Conservation (phyloP, 2,329 filamentous ascomycete species). For the Penicillium occitanis region DNA sequence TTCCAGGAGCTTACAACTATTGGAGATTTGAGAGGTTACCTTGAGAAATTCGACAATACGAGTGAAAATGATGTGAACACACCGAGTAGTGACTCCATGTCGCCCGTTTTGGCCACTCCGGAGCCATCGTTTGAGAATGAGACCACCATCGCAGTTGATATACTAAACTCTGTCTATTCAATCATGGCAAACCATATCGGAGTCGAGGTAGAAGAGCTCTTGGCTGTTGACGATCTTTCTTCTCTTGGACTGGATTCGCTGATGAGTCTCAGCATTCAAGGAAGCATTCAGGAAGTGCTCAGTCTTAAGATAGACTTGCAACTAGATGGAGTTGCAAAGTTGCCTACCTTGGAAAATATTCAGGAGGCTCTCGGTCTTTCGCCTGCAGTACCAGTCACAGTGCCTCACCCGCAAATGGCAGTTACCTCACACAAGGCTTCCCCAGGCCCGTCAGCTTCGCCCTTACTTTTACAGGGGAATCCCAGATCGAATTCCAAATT, state of each 20-base stretch:
- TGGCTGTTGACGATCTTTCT: background rate
- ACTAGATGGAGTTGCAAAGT: background rate
- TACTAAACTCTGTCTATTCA: background rate
- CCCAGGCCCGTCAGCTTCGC: too few relatives aligned
- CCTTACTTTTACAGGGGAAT: background rate
- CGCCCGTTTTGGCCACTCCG: background rate
- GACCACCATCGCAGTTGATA: background rate
- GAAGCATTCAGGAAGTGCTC: background rate
- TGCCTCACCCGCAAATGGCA: background rate
- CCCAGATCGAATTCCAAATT: background rate
- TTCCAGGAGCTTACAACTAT: conserved; percentile 16
- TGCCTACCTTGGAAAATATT: background rate
- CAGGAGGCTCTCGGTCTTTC: background rate
- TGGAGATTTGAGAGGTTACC: conserved; percentile 1
- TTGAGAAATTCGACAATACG: background rate
- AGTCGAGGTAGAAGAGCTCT: background rate
- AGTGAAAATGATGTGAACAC: background rate
- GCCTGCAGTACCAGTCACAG: background rate
- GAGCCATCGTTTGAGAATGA: background rate
- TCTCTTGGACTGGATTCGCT: background rate
- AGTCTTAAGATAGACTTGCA: background rate
- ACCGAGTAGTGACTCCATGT: background rate
- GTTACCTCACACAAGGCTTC: background rate
- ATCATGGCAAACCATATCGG: background rate
- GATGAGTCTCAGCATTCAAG: background rate